These are phyloP conservation scores for Thuidium tamariscinum DNA, from an alignment of 225 moss, liverwort and hornwort genomes.

Conservation along the genomic window DNA sequence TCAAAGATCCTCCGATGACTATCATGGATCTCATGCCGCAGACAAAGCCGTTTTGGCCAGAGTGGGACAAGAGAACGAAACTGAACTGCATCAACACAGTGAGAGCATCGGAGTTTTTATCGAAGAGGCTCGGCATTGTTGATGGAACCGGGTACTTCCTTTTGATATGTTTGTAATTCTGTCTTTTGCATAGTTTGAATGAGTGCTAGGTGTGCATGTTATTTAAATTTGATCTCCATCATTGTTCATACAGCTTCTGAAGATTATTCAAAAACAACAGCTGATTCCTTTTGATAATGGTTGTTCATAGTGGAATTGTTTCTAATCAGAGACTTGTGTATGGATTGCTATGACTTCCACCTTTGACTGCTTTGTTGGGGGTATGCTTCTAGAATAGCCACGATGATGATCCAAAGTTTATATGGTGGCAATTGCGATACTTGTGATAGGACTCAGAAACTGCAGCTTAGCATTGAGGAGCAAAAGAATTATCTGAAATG, in stretches of 20 bases:
- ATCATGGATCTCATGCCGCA: constrained; percentile 59
- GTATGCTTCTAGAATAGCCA: constrained; percentile 17
- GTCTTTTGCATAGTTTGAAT: background rate
- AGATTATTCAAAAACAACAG: background rate
- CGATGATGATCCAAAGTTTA: background rate
- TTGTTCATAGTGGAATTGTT: background rate
- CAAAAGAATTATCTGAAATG: constrained; percentile 19
- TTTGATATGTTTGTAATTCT: background rate
- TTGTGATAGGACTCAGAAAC: background rate
- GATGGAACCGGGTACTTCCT: constrained; percentile 6
- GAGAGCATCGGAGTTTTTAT: constrained; percentile 43
- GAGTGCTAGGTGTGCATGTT: background rate
- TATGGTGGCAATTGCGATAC: background rate
- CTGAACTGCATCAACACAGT: constrained; percentile 60
- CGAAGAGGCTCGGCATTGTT: constrained; percentile 24
- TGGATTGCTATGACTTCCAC: constrained; percentile 64
- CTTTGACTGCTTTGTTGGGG: constrained; percentile 47
- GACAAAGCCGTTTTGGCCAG: constrained; percentile 48
- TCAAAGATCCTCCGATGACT: constrained; percentile 50
- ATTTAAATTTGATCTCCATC: background rate
- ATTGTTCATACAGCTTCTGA: background rate
- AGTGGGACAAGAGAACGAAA: constrained; percentile 59
- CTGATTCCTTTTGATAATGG: background rate
- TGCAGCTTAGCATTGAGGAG: constrained; percentile 8
- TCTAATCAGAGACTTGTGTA: constrained; percentile 20